phyloP scores from a whole-genome alignment of 495 filamentous ascomycete species.

The Penicillium chermesinum region DNA sequence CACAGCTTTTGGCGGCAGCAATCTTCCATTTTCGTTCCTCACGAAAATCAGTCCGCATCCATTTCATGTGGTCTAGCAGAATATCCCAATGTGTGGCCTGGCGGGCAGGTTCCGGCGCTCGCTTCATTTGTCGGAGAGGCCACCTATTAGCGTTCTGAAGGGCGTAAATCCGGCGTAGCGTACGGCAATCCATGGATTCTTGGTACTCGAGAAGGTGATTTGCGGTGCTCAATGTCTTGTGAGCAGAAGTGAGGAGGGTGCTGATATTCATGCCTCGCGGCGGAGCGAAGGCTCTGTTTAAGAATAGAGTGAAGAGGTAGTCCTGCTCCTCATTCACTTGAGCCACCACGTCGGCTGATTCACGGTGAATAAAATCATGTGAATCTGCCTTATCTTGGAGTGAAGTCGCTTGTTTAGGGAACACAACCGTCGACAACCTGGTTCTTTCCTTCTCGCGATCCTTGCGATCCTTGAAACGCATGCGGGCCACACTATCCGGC shows the following conservation, averaged over 20 bases:
- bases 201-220: slow-evolving; percentile 71
- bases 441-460: slow-evolving; percentile 57
- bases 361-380: slow-evolving; percentile 33
- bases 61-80: slow-evolving; percentile 84
- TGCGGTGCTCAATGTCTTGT: slow-evolving; percentile 75
- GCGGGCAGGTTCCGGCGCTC: slow-evolving; percentile 69
- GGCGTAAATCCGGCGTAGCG: slow-evolving; percentile 77
- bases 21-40: slow-evolving; percentile 94
- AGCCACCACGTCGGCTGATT: slow-evolving; percentile 43
- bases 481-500: slow-evolving; percentile 42
- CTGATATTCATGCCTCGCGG: slow-evolving; percentile 57
- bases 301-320: slow-evolving; percentile 78
- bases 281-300: slow-evolving; percentile 58
- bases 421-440: slow-evolving; percentile 74
- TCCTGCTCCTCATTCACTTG: slow-evolving; percentile 56
- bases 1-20: slow-evolving; percentile 68
- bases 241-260: slow-evolving; percentile 64
- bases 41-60: slow-evolving; percentile 93
- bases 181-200: slow-evolving; percentile 78
- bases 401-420: slow-evolving; percentile 54
- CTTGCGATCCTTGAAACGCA: slow-evolving; percentile 51
- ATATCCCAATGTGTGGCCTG: slow-evolving; percentile 77
- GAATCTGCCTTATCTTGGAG: slow-evolving; percentile 36
- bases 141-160: slow-evolving; percentile 84
- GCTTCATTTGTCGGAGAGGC: slow-evolving; percentile 82